Percentiles rank a stretch among this genome's conserved stretches.
These are phyloP conservation scores for Aphanomyces euteiches DNA, from an alignment of 352 stramenopile genomes.

Conservation along the genomic window DNA sequence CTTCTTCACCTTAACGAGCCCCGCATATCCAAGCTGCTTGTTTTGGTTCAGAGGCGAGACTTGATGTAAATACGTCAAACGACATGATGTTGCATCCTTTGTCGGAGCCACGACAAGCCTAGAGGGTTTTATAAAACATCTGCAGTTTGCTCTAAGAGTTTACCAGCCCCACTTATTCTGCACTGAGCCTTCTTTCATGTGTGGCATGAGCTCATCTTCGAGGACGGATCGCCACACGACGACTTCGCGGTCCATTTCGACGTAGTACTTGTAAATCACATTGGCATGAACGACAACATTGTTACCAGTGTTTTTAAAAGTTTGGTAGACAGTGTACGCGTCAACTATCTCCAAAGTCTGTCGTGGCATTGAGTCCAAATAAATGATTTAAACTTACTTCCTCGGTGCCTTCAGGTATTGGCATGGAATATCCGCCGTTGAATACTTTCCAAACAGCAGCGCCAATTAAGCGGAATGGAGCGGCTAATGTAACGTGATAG, in stretches of 20 bases:
- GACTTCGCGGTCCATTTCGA: neutral
- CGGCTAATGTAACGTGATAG: neutral
- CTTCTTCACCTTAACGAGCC: neutral
- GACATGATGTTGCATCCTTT: neutral
- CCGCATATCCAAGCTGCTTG: neutral
- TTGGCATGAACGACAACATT: neutral
- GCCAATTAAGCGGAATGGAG: neutral
- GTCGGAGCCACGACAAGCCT: neutral
- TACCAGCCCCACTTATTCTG: neutral
- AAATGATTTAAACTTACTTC: neutral
- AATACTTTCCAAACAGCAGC: conserved; percentile 4
- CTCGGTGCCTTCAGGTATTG: neutral
- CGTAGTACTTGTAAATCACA: neutral
- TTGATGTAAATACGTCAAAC: neutral
- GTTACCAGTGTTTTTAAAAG: neutral
- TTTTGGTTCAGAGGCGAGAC: neutral
- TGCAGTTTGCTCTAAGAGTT: neutral
- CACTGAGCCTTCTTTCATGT: neutral
- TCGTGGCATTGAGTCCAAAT: neutral
- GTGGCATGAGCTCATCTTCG: neutral
- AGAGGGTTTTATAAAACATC: too few relatives aligned
- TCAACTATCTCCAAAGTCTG: neutral
- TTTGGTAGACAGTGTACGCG: neutral
- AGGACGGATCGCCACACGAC: neutral
- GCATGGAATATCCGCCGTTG: neutral